phyloP scores from a whole-genome alignment of 352 stramenopile species.

The Phytophthora macrochlamydospora region DNA sequence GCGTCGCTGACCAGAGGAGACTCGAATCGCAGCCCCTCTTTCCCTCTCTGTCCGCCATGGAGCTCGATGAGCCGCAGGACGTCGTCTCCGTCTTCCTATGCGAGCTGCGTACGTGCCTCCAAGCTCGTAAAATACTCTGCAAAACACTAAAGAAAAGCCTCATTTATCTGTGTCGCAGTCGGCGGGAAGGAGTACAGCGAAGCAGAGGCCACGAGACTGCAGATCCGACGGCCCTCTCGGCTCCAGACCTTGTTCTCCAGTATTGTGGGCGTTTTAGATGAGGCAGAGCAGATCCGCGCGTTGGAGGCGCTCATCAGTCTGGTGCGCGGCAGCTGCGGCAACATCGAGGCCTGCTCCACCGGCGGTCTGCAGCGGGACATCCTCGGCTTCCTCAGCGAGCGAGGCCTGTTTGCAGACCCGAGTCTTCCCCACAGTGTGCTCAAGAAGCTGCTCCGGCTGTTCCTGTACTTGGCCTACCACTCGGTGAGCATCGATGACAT shows the following conservation, averaged over 20 bases:
- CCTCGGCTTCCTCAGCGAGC: conserved; percentile 70
- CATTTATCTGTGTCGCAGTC: conserved; percentile 38
- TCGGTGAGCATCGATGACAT: conserved; percentile 82
- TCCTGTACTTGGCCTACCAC: conserved; percentile 82
- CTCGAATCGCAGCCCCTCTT: not conserved
- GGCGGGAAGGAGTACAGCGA: conserved; percentile 71
- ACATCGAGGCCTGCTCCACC: conserved; percentile 74
- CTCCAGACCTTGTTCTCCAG: conserved; percentile 68
- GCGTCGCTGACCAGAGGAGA: conserved; percentile 1
- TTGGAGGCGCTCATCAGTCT: conserved; percentile 80
- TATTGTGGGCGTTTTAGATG: conserved; percentile 70
- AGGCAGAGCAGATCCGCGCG: conserved; percentile 69
- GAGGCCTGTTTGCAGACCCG: conserved; percentile 65
- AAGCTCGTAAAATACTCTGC: not conserved
- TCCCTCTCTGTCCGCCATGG: conserved; percentile 15
- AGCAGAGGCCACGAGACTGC: conserved; percentile 56
- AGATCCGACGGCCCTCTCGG: conserved; percentile 65
- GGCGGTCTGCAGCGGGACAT: conserved; percentile 79
- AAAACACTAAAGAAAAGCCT: not conserved
- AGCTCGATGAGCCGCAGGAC: conserved; percentile 33
- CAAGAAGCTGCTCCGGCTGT: conserved; percentile 79
- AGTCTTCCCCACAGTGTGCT: conserved; percentile 64
- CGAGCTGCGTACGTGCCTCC: conserved; percentile 43
- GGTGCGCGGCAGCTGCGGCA: conserved; percentile 75
- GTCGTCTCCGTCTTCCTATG: conserved; percentile 46